Conservation (phyloP, 768 basidiomycete species). For the Pisolithus orientalis region DNA sequence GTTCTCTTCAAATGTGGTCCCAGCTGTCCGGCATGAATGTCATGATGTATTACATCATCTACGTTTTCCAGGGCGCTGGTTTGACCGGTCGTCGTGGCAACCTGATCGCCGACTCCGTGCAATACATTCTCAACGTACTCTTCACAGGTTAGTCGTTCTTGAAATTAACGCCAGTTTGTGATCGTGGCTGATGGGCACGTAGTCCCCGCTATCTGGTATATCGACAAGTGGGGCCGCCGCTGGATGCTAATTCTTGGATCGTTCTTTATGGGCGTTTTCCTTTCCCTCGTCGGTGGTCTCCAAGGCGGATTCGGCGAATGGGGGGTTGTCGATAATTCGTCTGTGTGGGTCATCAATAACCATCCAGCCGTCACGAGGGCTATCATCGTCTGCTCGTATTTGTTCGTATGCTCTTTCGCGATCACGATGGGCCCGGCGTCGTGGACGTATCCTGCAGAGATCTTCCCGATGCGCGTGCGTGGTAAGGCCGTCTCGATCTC, state of each 20-base stretch:
- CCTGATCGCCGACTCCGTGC: conserved; percentile 70
- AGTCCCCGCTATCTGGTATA: conserved; percentile 50
- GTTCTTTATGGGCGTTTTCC: conserved; percentile 67
- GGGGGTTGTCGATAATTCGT: conserved; percentile 38
- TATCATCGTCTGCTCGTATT: conserved; percentile 72
- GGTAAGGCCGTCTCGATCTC: conserved; percentile 51
- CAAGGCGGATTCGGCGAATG: conserved; percentile 64
- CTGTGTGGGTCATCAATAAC: conserved; percentile 56
- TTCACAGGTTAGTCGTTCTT: conserved; percentile 17
- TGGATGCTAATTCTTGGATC: conserved; percentile 67
- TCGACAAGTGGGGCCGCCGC: conserved; percentile 75
- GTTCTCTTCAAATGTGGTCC: conserved; percentile 74
- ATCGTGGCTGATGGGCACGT: not conserved
- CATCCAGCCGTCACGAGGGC: conserved; percentile 56
- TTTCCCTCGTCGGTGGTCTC: conserved; percentile 71
- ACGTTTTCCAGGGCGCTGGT: conserved; percentile 74
- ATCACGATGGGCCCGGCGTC: conserved; percentile 73
- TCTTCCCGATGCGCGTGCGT: conserved; percentile 63
- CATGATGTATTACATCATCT: conserved; percentile 62
- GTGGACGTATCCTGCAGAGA: conserved; percentile 70
- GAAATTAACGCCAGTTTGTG: not conserved
- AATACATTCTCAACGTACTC: conserved; percentile 38
- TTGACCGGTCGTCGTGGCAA: conserved; percentile 69
- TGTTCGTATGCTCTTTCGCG: conserved; percentile 71
- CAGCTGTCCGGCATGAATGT: conserved; percentile 75